Base-by-base conservation (phyloP, 768 basidiomycete genomes). In the Boletus pseudopeckii region DNA sequence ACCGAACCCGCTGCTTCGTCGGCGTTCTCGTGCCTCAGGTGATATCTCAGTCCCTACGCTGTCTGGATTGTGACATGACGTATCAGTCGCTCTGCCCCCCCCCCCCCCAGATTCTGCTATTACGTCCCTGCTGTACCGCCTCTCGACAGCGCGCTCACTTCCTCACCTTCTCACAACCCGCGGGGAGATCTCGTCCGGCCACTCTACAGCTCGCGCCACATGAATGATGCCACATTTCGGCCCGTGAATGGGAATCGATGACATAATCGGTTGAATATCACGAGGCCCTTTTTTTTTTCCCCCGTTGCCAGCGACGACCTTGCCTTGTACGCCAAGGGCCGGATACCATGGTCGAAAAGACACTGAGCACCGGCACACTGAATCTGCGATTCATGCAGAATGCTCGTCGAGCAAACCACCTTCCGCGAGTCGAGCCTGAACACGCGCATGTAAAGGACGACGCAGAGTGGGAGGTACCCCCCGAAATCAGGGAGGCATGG, bases 361-460 rank as follows among this genome's bases (percentile, higher is more conserved):
- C 77, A 3, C 74, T 88, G 36, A 88, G 86, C 67, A 78, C 75
- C 26, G 77, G 84, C 28, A 86, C 85, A 0, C 74, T 87, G 9
- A 80, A 81, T 59, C 75, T 88, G 41, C 79, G 80, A 2, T 88
- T 88, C 65, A 88, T 88, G 86, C 86, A 85, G 66, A 85, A 85
- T 70, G 82, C 85, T 0, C 78, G 81, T 2, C 76, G 80, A 2
- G 74, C 79, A 20, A 81, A 83, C 55, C 74, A 79, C 14, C 63
- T 79, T 15, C 73, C 78, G 24, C 74, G 75, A 52, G 77, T 78
- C 15, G 76, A 81, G 57, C 68, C 74, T 1, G 79, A 82, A 43
- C 75, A 77, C 45, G 80, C 82, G 3, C 76, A 76, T 59, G 74
- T 84, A 26, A 75, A 79, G 61, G 84, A 87, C 63, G 83, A 85